Base-by-base conservation (phyloP, 116 monocot species). In the Dioscorea cayenensis region DNA sequence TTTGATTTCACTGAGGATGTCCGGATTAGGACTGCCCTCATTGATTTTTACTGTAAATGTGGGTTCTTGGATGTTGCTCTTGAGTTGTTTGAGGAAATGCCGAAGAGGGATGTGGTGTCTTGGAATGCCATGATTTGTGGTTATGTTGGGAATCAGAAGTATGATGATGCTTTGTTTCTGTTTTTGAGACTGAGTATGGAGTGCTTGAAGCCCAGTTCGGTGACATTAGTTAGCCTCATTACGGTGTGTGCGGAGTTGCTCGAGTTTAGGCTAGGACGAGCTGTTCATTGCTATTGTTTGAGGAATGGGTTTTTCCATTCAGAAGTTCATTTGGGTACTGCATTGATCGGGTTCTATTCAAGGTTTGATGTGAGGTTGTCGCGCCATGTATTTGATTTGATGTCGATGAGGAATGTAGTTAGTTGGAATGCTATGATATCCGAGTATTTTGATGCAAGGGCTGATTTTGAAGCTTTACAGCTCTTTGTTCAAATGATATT, bases 211-310 rank as follows among this genome's bases (percentile, higher is more conserved):
- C 79, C 74, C 17, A 70, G 51, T n/a, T n/a, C n/a, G n/a, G n/a
- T n/a, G n/a, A n/a, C n/a, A n/a, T n/a, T n/a, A n/a, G n/a, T n/a
- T n/a, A n/a, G n/a, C n/a, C n/a, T n/a, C n/a, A n/a, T n/a, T n/a
- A n/a, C n/a, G n/a, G 74, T 65, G 9, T 79, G 79, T 28, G 8
- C 19, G 14, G 58, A 74, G 59, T 5, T 70, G 65, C 7, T 18
- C 7, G 73, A 74, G 68, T 64, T 68, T 3, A 70, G 55, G 21
- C 14, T 70, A 22, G 79, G 79, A 51, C 63, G 48, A 28, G 65
- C 64, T 25, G 58, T 74, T 19, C 79, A 79, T 28, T 74, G 79
- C 48, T 74, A 79, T 52, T 74, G 79, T 70, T 65, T 79, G 65
- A 74, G 74, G 43, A 68, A 58, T n/a, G n/a, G n/a, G n/a, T n/a